These are phyloP conservation scores for Colletotrichum cuscutae DNA, from an alignment of 2,329 filamentous ascomycete species.

Conservation along the genomic window DNA sequence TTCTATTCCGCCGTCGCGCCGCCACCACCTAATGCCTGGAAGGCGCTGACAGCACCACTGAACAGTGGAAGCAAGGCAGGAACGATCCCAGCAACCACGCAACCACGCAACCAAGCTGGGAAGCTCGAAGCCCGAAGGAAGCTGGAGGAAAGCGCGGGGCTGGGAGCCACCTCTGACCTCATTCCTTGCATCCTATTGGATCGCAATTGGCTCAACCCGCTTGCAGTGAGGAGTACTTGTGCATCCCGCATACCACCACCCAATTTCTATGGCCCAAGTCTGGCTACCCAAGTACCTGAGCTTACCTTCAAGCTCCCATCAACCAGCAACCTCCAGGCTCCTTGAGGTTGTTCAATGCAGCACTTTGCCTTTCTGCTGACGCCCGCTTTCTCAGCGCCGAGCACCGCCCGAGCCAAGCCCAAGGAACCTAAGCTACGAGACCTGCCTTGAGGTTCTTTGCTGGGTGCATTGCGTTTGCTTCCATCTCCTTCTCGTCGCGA, in stretches of 20 bases:
- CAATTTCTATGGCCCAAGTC: neutral
- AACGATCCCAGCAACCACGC: neutral
- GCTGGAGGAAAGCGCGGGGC: constrained; percentile 24
- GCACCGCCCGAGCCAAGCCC: constrained; percentile 26
- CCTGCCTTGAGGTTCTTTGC: neutral
- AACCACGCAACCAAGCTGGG: neutral
- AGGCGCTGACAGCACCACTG: no score
- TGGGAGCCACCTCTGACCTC: constrained; percentile 28
- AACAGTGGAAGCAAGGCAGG: neutral
- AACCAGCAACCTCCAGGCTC: neutral
- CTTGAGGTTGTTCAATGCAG: neutral
- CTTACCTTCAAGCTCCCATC: neutral
- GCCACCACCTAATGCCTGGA: no score
- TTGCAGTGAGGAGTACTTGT: constrained; percentile 31
- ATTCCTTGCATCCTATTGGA: constrained; percentile 23
- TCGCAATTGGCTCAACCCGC: constrained; percentile 20
- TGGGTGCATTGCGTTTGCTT: constrained; percentile 17
- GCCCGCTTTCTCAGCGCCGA: constrained; percentile 29
- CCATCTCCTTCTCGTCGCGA: neutral
- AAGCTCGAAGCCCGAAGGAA: neutral
- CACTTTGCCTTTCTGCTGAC: constrained; percentile 7
- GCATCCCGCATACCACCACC: neutral
- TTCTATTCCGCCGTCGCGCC: no score
- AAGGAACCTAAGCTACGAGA: constrained; percentile 11
- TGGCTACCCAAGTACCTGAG: neutral